phyloP scores from a whole-genome alignment of 768 basidiomycete genomes.

The Cystofilobasidium bisporidii region DNA sequence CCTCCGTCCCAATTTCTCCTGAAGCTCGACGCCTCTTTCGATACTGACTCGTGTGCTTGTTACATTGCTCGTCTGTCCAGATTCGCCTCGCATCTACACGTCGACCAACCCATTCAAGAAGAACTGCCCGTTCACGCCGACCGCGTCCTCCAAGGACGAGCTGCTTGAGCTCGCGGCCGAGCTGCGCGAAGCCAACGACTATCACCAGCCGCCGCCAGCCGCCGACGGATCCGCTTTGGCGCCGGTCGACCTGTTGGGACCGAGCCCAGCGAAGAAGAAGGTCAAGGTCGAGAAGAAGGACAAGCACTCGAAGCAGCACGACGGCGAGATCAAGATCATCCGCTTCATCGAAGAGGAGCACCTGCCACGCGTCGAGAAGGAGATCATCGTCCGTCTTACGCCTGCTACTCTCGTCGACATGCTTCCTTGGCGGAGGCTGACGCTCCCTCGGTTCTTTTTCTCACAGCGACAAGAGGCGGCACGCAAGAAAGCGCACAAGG shows the following conservation, averaged over 20 bases:
- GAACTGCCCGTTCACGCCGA: conserved; percentile 60
- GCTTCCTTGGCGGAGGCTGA: no score
- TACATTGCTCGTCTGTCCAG: conserved; percentile 44
- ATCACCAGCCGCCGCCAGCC: conserved; percentile 39
- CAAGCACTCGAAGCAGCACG: conserved; percentile 45
- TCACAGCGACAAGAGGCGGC: conserved; percentile 61
- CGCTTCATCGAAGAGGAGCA: conserved; percentile 54
- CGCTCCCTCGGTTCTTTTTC: not conserved
- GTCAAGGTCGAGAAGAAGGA: conserved; percentile 51
- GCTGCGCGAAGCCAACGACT: conserved; percentile 47
- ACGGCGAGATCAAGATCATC: conserved; percentile 50
- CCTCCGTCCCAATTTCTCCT: conserved; percentile 32
- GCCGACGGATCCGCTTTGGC: conserved; percentile 43
- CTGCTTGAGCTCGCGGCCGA: conserved; percentile 57
- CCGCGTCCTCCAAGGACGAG: conserved; percentile 63
- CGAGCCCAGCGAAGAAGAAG: conserved; percentile 41
- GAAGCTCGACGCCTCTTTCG: conserved; percentile 33
- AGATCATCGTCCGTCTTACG: conserved; percentile 54
- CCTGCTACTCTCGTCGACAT: no score
- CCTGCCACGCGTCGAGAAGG: conserved; percentile 54
- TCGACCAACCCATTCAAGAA: conserved; percentile 89
- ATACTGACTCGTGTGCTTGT: no score
- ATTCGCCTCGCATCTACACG: conserved; percentile 71
- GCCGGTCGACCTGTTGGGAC: conserved; percentile 27
- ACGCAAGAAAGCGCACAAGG: conserved; percentile 61